phyloP scores from a whole-genome alignment of 1,139 yeast genomes.

The Kluyveromyces sp. region DNA sequence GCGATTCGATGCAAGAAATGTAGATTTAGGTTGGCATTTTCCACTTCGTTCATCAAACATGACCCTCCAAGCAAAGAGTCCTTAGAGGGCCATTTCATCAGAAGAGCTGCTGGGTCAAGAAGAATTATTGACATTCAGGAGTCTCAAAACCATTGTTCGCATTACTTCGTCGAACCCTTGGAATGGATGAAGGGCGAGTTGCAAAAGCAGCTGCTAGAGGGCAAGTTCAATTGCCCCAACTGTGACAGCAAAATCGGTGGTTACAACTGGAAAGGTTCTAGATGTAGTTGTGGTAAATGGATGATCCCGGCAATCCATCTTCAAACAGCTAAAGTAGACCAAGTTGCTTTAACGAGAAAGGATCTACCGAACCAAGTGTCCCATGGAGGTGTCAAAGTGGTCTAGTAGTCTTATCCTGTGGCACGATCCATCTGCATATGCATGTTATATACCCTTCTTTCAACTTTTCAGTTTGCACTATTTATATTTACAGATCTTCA shows the following conservation, averaged over 20 bases:
- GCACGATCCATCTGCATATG: not conserved
- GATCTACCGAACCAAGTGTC: conserved; percentile 25
- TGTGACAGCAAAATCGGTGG: conserved; percentile 83
- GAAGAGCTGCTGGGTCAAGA: conserved; percentile 53
- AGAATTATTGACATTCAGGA: conserved; percentile 48
- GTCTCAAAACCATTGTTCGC: conserved; percentile 67
- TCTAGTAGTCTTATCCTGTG: not conserved
- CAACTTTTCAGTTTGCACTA: not conserved
- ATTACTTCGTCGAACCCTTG: conserved; percentile 77
- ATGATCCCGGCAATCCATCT: conserved; percentile 86
- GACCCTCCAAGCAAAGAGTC: conserved; percentile 53
- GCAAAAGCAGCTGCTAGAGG: conserved; percentile 62
- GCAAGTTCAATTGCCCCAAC: conserved; percentile 77
- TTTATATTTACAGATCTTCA: conserved; percentile 1
- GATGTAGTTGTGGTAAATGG: conserved; percentile 96
- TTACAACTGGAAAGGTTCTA: conserved; percentile 89
- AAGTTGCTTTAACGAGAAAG: conserved; percentile 33
- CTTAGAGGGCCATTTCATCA: conserved; percentile 55
- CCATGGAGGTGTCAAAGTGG: conserved; percentile 12
- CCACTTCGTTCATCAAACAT: conserved; percentile 50
- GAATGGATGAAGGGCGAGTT: conserved; percentile 85
- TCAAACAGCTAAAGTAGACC: conserved; percentile 75
- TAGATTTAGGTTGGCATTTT: conserved; percentile 44
- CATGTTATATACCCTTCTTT: not conserved
- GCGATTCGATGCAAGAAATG: conserved; percentile 66